phyloP scores from a whole-genome alignment of 768 basidiomycete species.

The Nidula microcarpa region DNA sequence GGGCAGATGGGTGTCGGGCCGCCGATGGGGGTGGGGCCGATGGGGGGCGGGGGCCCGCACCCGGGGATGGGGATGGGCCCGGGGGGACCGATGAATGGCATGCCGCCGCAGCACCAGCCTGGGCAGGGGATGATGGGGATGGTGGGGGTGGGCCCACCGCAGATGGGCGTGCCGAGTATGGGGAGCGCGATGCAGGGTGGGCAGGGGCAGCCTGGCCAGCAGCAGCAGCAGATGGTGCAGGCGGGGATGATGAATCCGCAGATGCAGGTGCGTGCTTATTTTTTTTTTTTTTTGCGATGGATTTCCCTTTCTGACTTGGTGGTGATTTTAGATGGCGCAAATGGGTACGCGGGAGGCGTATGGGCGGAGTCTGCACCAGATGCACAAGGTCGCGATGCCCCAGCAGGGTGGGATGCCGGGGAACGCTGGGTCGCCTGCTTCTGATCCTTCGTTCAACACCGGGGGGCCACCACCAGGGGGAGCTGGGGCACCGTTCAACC shows the following conservation, averaged over 20 bases:
- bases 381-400: slow-evolving; percentile 31
- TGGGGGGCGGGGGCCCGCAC: slow-evolving; percentile 19
- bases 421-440: slow-evolving; percentile 40
- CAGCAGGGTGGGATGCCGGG: slow-evolving; percentile 18
- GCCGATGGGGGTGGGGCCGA: slow-evolving; percentile 10
- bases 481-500: slow-evolving; percentile 23
- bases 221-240: slow-evolving; percentile 28
- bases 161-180: slow-evolving; percentile 17
- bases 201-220: slow-evolving; percentile 26
- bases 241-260: slow-evolving; percentile 33
- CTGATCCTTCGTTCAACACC: slow-evolving; percentile 40
- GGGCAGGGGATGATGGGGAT: not conserved
- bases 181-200: slow-evolving; percentile 17
- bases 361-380: slow-evolving; percentile 23
- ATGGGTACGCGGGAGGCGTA: slow-evolving; percentile 11
- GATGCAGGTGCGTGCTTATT: slow-evolving; percentile 26
- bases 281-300: not conserved
- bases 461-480: slow-evolving; percentile 17
- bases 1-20: slow-evolving; percentile 24
- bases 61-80: slow-evolving; percentile 15
- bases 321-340: not conserved
- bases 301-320: no score
- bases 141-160: slow-evolving; percentile 14
- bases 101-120: slow-evolving; percentile 4
- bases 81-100: slow-evolving; percentile 9